Evolutionary conservation across 1,139 yeast genomes (phyloP).

Genomic region (Saccharomyces hybrid): DNA sequence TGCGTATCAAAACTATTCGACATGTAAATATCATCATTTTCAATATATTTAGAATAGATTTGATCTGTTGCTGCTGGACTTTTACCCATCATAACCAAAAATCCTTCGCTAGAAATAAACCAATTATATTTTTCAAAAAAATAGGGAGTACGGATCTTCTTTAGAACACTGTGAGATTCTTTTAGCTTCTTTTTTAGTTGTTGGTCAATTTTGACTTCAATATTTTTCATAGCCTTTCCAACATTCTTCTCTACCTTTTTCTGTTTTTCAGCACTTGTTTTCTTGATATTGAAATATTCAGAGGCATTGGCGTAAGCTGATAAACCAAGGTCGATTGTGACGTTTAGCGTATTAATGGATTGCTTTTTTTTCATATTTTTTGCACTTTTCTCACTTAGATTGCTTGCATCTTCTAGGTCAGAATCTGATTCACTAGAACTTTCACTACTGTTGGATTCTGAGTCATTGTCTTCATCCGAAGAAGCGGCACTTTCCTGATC

Average conservation of each 20-base stretch:
- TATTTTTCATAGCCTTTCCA: slow-evolving; percentile 69
- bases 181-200: slow-evolving; percentile 65
- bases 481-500: slow-evolving; percentile 5
- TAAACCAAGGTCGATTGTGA: slow-evolving; percentile 57
- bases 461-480: slow-evolving; percentile 6
- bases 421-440: slow-evolving; percentile 13
- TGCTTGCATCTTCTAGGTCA: slow-evolving; percentile 4
- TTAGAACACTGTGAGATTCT: slow-evolving; percentile 54
- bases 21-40: slow-evolving; percentile 63
- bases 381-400: slow-evolving; percentile 12
- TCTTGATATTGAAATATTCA: slow-evolving; percentile 72
- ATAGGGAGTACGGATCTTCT: slow-evolving; percentile 58
- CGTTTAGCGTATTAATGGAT: slow-evolving; percentile 35
- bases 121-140: slow-evolving; percentile 95
- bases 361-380: slow-evolving; percentile 9
- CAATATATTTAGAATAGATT: slow-evolving; percentile 69
- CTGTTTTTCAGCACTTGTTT: slow-evolving; percentile 70
- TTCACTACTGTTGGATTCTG: neutral
- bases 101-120: slow-evolving; percentile 88
- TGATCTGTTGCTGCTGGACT: slow-evolving; percentile 77
- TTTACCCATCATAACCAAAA: slow-evolving; percentile 77
- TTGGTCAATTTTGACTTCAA: slow-evolving; percentile 67
- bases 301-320: slow-evolving; percentile 91
- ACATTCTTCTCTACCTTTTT: slow-evolving; percentile 75
- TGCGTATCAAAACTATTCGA: slow-evolving; percentile 67